Base-by-base conservation (phyloP, 2,329 filamentous ascomycete species). In the Pseudopyrenochaeta lycopersici region DNA sequence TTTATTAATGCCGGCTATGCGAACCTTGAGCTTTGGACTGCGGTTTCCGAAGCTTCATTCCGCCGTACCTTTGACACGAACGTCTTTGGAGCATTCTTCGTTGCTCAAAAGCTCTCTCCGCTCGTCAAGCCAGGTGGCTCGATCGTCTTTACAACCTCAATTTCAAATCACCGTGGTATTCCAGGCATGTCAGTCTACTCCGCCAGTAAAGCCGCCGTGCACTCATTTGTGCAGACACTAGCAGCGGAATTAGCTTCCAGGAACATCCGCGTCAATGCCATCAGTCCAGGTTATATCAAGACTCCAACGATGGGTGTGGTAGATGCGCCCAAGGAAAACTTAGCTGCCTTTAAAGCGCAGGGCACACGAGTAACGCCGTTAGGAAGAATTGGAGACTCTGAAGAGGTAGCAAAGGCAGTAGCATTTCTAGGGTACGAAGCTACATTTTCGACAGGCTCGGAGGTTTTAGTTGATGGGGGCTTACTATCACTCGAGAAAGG, bases 141-240 rank as follows among this genome's bases (percentile, higher is more conserved):
- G 27, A 48, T 53, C 31, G 30, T 53, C 27, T 53, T 53, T 43
- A 54, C 45, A n/a, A 54, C 51, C 11, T 43, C 45, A 30, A 31
- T 54, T 15, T 20, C 49, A 14, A 53, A 53, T 29, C 27, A 27
- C 23, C 51, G 51, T 15, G 51, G 51, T 9, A 44, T 96, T 74
- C 81, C 86, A 1, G 90, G 91, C 41, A 92, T 92, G 17, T 87
- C 88, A 72, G 93, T 96, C 70, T 96, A 96, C 82, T 96, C 92
- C 74, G 90, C 91, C 2, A 91, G 90, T 56, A 96, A 96, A 78
- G 90, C 91, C n/a, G 92, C 92, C 1, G 88, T 96, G 48, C 85
- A 88, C 63, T 88, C 84, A 61, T 96, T 95, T 77, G 18, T 20
- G 12, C 35, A 49, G 18, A 49, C 36, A n/a, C 12, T 49, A 12